Evolutionary conservation across 176 grass and related monocot genomes (phyloP).

Genomic region (Elymus sibiricus): DNA sequence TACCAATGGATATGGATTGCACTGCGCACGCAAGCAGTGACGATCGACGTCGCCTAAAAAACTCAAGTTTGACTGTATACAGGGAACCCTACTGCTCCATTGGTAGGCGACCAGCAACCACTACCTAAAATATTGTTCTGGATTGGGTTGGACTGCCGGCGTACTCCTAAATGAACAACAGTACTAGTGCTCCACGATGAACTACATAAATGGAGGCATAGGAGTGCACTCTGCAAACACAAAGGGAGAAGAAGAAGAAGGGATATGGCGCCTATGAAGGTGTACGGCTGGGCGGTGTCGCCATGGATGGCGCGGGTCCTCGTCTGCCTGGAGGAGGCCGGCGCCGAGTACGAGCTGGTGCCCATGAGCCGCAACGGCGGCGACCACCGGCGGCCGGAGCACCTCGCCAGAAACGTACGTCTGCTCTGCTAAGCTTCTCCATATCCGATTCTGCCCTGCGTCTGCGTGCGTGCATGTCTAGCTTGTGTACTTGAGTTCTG

Average conservation of each 20-base stretch:
- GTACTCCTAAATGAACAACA: background rate
- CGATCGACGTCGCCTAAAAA: background rate
- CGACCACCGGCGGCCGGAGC: background rate
- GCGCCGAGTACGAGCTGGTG: background rate
- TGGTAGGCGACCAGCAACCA: too few species aligned
- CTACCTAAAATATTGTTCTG: too few species aligned
- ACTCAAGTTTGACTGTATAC: too few species aligned
- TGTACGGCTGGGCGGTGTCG: background rate
- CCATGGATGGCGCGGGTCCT: background rate
- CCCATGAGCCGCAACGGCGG: background rate
- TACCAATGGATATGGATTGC: background rate
- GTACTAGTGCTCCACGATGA: background rate
- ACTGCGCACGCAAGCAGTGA: background rate
- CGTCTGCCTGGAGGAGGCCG: background rate
- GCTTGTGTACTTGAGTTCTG: too few species aligned
- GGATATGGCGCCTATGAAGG: background rate
- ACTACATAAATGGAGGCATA: background rate
- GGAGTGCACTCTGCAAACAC: background rate
- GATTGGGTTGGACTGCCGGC: background rate
- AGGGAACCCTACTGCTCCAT: too few species aligned
- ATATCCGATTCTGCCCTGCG: too few species aligned
- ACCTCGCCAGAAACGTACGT: background rate
- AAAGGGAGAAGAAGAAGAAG: background rate
- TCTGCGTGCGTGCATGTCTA: too few species aligned
- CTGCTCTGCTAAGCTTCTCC: background rate